Conservation (phyloP, 768 basidiomycete species). For the Cystobasidium tubakii region DNA sequence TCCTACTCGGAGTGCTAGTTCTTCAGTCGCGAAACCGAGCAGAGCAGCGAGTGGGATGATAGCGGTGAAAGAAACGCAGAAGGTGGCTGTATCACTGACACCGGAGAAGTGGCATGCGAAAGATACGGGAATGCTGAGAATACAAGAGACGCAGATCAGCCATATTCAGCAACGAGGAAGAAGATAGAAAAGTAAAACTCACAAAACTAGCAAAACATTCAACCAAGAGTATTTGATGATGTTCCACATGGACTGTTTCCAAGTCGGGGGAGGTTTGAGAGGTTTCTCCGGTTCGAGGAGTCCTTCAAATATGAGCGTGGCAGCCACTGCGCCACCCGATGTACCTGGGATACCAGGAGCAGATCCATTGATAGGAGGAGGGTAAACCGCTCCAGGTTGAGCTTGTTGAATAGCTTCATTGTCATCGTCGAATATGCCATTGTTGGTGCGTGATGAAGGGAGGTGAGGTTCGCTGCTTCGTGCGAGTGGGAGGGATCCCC, state of each 20-base stretch:
- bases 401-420: neutral
- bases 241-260: conserved; percentile 15
- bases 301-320: conserved; percentile 1
- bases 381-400: neutral
- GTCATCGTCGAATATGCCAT: neutral
- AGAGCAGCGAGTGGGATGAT: conserved; percentile 80
- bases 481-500: neutral
- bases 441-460: neutral
- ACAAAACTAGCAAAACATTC: conserved; percentile 39
- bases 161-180: neutral
- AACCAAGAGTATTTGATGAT: conserved; percentile 33
- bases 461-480: conserved; percentile 14
- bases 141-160: neutral
- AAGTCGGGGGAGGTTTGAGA: conserved; percentile 26
- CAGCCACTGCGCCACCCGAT: neutral
- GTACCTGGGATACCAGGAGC: neutral
- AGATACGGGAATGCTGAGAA: conserved; percentile 18
- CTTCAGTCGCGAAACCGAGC: conserved; percentile 77
- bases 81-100: conserved; percentile 17
- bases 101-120: conserved; percentile 24
- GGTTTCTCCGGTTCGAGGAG: conserved; percentile 32
- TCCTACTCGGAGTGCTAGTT: conserved; percentile 72
- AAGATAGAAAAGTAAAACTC: neutral
- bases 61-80: conserved; percentile 66
- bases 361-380: neutral